Base-by-base conservation (phyloP, 1,139 yeast genomes). In the Hanseniaspora gamundiae region DNA sequence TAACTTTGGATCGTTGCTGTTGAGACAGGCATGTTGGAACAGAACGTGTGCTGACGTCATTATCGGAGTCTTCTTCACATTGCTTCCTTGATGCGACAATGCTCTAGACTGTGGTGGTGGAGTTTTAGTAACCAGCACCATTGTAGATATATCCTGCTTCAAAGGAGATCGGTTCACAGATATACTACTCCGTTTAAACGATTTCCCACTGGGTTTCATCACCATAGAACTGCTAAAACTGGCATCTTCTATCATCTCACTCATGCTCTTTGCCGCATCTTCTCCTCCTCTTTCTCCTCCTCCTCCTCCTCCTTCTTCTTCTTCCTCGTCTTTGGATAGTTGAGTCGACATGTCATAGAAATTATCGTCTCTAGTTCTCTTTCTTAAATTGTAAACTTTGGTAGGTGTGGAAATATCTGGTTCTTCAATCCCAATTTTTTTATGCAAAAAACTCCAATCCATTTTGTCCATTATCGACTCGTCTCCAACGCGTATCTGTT, bases 361-460 rank as follows among this genome's bases (percentile, higher is more conserved):
- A 40, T 46, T 44, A 36, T 24, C 24, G 36, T 27, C 33, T 38
- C 42, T 2, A 48, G 41, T 6, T 48, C 51, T 20, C 52, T 53
- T 39, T 44, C 49, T 33, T 16, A 47, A 38, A 40, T 35, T 36
- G 11, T 43, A n/a, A 4, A 45, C 38, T 17, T 45, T 47, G 6
- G 41, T 35, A 2, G 47, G 26, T 27, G 41, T 52, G n/a, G 60
- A 55, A 35, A 60, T 49, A 14, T 53, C 47, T 6, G 55, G 50
- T 19, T 53, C 52, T 19, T 46, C 50, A 21, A 51, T 47, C 11
- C 51, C 51, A 1, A 52, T 52, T 22, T 4, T 28, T 27, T 4
- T 47, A 47, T 4, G n/a, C 29, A 10, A 42, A 44, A 2, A 35
- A 22, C 24, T 17, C 36, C 36, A 33, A 17, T 33, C 36, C 36